Conservation (phyloP, 768 basidiomycete genomes). For the Rhodotorula taiwanensis region DNA sequence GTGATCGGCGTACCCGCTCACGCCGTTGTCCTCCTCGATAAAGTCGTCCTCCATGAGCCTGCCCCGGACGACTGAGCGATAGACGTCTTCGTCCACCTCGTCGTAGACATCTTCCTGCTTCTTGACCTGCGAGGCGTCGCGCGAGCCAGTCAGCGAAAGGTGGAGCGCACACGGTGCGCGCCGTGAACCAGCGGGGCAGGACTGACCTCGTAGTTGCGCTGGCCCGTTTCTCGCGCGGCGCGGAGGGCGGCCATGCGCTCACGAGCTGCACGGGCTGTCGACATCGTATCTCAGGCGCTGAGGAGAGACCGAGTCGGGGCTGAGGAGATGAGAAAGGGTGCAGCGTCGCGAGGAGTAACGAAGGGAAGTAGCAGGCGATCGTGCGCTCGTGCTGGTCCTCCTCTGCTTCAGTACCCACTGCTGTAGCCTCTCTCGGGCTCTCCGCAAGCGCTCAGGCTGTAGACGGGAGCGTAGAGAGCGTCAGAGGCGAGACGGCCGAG, state of each 20-base stretch:
- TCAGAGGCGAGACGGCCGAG: no score
- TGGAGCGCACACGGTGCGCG: no score
- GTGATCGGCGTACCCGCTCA: slow-evolving; percentile 82
- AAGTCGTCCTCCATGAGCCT: slow-evolving; percentile 85
- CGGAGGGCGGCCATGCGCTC: slow-evolving; percentile 17
- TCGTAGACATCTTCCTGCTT: slow-evolving; percentile 73
- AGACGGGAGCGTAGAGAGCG: no score
- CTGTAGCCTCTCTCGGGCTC: no score
- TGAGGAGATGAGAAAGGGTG: background rate
- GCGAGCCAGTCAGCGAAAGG: background rate
- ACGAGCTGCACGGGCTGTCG: slow-evolving; percentile 13
- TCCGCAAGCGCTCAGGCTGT: no score
- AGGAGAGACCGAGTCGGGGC: background rate
- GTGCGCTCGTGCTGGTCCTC: no score
- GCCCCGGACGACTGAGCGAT: slow-evolving; percentile 71
- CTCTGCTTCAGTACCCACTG: no score
- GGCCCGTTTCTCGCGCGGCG: slow-evolving; percentile 14
- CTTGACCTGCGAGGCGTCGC: slow-evolving; percentile 26
- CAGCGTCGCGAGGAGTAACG: no score
- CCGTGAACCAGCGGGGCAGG: no score
- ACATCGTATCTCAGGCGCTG: background rate
- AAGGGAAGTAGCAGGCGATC: no score
- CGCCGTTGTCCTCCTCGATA: slow-evolving; percentile 82
- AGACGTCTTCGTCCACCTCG: slow-evolving; percentile 82
- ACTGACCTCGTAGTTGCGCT: slow-evolving; percentile 29